Evolutionary conservation across 2,329 filamentous ascomycete genomes (phyloP), one percentile per base, ranked within the genome.

Genomic region (Ascochyta pisi): DNA sequence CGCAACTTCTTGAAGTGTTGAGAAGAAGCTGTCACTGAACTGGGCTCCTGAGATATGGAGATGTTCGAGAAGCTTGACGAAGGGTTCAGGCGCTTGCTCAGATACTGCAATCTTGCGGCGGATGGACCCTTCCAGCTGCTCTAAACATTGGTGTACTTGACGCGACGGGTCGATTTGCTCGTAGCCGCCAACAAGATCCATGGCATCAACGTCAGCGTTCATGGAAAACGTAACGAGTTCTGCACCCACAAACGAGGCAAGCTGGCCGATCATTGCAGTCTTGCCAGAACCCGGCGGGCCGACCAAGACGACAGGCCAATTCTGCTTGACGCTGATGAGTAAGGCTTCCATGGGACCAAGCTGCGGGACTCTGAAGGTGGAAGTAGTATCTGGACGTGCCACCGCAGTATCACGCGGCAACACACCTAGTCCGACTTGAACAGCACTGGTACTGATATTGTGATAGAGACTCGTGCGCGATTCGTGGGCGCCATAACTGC

Each of bases 141-240:
- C 74, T 6, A 89, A 70, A 61, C 86, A 81, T n/a, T 81, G 79
- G 50, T 89, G 87, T 4, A 91, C 80, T 58, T 90, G 86, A 51
- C 94, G 84, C 47, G 89, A 82, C 22, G 91, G 87, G 71, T 99
- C 95, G 16, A 91, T 88, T 76, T 99, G 95, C 74, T 99, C 95
- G 70, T 96, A 99, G 0, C 95, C 95, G 68, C 95, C 95, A 53
- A 99, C 91, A 52, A 99, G 85, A 76, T 99, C 95, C 87, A 96
- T 96, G 0, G 94, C 93, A 74, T 99, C 95, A 40, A 96, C 90
- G 67, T 99, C 96, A 6, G 93, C 89, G 71, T 96, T 99, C 77
- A 99, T 86, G 0, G 93, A 88, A 66, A 98, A 91, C 15, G 92
- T 89, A 29, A 93, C 84, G 3, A 98, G 79, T 1, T 86, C 82